A percentile compares a stretch with the other conserved stretches of the same genome.
Conservation (phyloP, 1,284 basidiomycete species). For the Ganoderma sinense region DNA sequence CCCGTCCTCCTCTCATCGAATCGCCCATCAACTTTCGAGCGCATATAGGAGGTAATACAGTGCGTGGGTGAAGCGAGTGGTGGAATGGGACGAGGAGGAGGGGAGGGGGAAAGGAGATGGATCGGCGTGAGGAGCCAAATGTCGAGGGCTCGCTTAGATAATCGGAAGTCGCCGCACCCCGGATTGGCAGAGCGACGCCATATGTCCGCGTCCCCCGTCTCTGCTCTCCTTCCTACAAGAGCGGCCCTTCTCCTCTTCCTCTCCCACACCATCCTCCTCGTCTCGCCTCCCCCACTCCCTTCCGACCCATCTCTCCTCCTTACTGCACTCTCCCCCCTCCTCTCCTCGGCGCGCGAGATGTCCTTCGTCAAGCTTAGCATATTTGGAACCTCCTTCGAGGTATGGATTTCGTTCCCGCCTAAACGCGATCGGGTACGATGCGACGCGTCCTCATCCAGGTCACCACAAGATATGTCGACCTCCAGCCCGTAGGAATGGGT, state of each 20-base stretch:
- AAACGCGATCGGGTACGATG: constrained; percentile 1
- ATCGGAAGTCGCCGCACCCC: constrained; percentile 20
- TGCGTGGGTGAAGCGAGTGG: not conserved
- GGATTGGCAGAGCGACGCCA: not conserved
- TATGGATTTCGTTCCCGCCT: constrained; percentile 39
- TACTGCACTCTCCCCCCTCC: not conserved
- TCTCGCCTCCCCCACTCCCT: constrained; percentile 9
- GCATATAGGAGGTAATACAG: not conserved
- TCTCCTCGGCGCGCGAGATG: constrained; percentile 50
- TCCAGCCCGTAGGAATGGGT: constrained; percentile 99
- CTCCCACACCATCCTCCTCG: not conserved
- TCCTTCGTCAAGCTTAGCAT: constrained; percentile 98
- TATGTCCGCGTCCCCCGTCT: not conserved
- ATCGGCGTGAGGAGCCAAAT: not conserved
- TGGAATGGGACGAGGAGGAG: not conserved
- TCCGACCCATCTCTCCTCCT: not conserved
- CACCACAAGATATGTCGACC: constrained; percentile 98
- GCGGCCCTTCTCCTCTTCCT: constrained; percentile 4
- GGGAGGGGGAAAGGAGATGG: not conserved
- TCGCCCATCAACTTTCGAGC: not conserved
- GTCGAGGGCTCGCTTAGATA: constrained; percentile 21
- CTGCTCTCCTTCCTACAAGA: constrained; percentile 2
- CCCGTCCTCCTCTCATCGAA: not conserved
- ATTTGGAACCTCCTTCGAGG: constrained; percentile 96
- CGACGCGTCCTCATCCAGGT: constrained; percentile 65